These are phyloP conservation scores for Trichoderma reesei DNA, from an alignment of 495 filamentous ascomycete species.

Conservation along the genomic window DNA sequence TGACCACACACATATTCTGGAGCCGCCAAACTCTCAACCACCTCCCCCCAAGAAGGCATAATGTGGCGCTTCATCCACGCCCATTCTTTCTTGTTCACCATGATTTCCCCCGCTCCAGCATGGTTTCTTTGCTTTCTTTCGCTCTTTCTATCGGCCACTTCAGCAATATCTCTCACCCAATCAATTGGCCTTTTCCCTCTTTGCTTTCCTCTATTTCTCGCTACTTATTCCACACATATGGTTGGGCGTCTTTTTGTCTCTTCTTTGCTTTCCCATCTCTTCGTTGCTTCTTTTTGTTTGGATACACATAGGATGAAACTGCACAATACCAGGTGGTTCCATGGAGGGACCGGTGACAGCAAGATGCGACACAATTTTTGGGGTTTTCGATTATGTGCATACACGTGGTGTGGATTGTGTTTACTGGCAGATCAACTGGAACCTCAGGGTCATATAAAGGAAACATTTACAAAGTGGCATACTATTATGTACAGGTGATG, in stretches of 20 bases:
- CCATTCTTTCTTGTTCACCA: not conserved
- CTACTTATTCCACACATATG: slow-evolving; percentile 8
- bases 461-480: slow-evolving; percentile 3
- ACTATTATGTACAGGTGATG: slow-evolving; percentile 1
- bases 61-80: not conserved
- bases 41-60: slow-evolving; percentile 20
- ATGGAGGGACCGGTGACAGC: not conserved
- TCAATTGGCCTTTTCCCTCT: not conserved
- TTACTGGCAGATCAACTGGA: not conserved
- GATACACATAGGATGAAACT: not conserved
- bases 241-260: too few species aligned
- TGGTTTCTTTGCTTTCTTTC: slow-evolving; percentile 5
- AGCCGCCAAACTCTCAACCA: slow-evolving; percentile 32
- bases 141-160: not conserved
- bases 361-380: not conserved
- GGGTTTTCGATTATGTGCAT: not conserved
- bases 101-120: not conserved
- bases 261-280: too few species aligned
- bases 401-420: not conserved
- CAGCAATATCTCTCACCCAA: not conserved
- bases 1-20: slow-evolving; percentile 44
- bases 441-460: not conserved
- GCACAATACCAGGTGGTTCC: not conserved
- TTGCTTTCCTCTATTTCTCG: not conserved
- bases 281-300: not conserved